These are phyloP conservation scores for Zelonia costaricensis DNA, from an alignment of 208 protist species.

Conservation along the genomic window DNA sequence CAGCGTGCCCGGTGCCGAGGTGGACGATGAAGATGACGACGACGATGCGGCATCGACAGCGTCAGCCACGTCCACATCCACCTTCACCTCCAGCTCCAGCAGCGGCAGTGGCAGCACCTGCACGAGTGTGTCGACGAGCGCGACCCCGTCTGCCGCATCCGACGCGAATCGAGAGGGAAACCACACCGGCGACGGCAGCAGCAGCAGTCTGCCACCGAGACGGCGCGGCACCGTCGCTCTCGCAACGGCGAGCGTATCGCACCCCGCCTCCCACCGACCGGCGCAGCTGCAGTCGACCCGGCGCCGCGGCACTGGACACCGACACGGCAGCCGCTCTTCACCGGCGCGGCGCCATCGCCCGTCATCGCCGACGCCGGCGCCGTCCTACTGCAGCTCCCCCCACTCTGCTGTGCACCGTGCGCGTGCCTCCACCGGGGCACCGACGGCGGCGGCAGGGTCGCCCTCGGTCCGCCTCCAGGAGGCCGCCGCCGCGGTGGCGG, in stretches of 20 bases:
- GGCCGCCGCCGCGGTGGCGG: not conserved
- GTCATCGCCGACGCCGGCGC: not conserved
- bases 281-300: no score
- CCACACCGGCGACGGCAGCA: not conserved
- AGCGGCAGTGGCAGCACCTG: not conserved
- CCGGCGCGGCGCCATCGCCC: not conserved
- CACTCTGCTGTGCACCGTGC: not conserved
- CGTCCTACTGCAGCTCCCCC: constrained; percentile 13
- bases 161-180: not conserved
- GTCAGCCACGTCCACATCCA: no score
- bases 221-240: no score
- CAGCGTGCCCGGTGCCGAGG: not conserved
- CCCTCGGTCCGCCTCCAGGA: not conserved
- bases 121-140: not conserved
- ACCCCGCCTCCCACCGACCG: no score
- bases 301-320: no score
- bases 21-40: not conserved
- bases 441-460: not conserved
- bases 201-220: not conserved
- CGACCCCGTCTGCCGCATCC: not conserved
- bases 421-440: not conserved
- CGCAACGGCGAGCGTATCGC: no score
- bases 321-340: not conserved
- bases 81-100: not conserved
- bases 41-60: no score